Percentiles rank a stretch among this genome's conserved stretches.
These are phyloP conservation scores for Eremothecium sinecaudum DNA, from an alignment of 1,139 yeast species.

Conservation along the genomic window DNA sequence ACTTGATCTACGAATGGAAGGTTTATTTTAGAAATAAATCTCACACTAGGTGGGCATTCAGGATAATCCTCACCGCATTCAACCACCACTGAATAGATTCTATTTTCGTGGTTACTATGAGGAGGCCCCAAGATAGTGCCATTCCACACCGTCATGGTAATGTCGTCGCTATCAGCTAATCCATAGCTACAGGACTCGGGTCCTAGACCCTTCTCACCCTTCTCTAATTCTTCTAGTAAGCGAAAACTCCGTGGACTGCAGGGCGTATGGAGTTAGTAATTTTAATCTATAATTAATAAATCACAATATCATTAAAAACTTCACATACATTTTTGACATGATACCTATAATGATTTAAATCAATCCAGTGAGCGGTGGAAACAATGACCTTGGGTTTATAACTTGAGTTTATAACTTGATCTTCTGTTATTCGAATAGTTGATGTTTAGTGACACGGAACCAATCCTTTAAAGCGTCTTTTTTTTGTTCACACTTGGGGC, in stretches of 20 bases:
- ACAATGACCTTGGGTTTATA: no score
- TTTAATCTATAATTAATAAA: no score
- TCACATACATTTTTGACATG: no score
- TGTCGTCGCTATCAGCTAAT: slow-evolving; percentile 77
- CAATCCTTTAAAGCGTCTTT: no score
- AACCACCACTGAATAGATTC: slow-evolving; percentile 77
- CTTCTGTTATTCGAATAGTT: no score
- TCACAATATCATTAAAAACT: no score
- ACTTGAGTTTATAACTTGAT: no score
- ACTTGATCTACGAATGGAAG: slow-evolving; percentile 73
- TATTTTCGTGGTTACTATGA: slow-evolving; percentile 83
- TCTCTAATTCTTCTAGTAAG: slow-evolving; percentile 88
- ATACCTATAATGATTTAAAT: no score
- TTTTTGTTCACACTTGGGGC: no score
- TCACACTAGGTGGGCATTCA: slow-evolving; percentile 74
- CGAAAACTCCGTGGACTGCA: slow-evolving; percentile 85
- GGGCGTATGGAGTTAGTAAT: no score
- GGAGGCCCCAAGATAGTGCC: slow-evolving; percentile 98
- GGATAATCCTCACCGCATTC: slow-evolving; percentile 84
- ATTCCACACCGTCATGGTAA: slow-evolving; percentile 88
- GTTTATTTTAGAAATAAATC: slow-evolving; percentile 73
- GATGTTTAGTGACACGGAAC: no score
- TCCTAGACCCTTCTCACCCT: slow-evolving; percentile 95
- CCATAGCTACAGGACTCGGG: slow-evolving; percentile 97
- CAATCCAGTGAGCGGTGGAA: no score